Conservation (phyloP, 2,329 filamentous ascomycete species). For the Acrodontium crateriforme region DNA sequence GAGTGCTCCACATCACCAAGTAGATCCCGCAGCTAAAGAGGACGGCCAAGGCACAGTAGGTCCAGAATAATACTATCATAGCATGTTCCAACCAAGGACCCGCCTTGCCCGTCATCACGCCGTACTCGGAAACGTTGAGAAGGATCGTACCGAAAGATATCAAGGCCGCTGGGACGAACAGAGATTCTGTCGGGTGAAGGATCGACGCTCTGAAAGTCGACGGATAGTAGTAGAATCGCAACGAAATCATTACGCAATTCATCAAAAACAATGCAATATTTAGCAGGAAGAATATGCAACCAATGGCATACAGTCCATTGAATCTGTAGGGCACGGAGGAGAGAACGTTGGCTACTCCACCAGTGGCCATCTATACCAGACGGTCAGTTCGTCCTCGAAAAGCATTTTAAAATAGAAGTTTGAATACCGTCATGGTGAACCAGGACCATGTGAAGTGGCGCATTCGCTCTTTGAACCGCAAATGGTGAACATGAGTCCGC, state of each 20-base stretch:
- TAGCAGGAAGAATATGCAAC: slow-evolving; percentile 34
- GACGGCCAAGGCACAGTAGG: slow-evolving; percentile 56
- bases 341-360: slow-evolving; percentile 40
- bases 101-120: slow-evolving; percentile 31
- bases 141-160: slow-evolving; percentile 51
- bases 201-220: slow-evolving; percentile 60
- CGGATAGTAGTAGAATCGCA: slow-evolving; percentile 56
- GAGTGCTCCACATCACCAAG: slow-evolving; percentile 40
- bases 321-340: slow-evolving; percentile 30
- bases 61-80: slow-evolving; percentile 60
- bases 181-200: slow-evolving; percentile 60
- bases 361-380: slow-evolving; percentile 47
- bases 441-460: slow-evolving; percentile 62
- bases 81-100: slow-evolving; percentile 41
- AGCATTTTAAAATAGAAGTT: not conserved
- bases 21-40: slow-evolving; percentile 54
- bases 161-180: slow-evolving; percentile 58
- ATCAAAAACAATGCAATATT: slow-evolving; percentile 52
- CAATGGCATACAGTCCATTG: slow-evolving; percentile 32
- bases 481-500: slow-evolving; percentile 13
- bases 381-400: slow-evolving; percentile 1
- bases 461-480: slow-evolving; percentile 41
- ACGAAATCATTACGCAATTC: slow-evolving; percentile 51
- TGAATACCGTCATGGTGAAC: slow-evolving; percentile 41
- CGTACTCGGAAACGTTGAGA: slow-evolving; percentile 65